Evolutionary conservation across 805 yeast species (phyloP), one percentile per base, ranked within the genome.

Genomic region (Suhomyces canberraensis): DNA sequence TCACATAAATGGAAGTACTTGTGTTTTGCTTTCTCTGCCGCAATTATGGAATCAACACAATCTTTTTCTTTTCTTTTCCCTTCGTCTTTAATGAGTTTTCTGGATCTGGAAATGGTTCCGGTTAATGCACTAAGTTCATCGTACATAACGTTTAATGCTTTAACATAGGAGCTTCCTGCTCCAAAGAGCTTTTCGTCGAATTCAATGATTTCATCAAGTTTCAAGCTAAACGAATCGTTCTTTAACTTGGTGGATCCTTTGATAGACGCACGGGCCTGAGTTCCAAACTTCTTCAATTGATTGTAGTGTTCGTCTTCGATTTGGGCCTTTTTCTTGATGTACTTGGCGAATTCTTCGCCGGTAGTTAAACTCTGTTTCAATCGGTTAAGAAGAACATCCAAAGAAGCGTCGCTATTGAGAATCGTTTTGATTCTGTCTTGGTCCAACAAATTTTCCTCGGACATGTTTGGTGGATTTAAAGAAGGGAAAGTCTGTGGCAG

Each of bases 21-120:
- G 34, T 56, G 65, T 58, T 84, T 86, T 11, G 97, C 95, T 74
- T 91, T 91, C 46, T 87, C 96, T 1, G 95, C 96, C 29, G 77
- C 75, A 38, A 71, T 67, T 33, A 89, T 90, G 5, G 96, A 79
- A 39, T 93, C 98, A 9, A 71, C 53, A 24, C 89, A 90, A 41
- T 84, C 95, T 53, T 84, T 88, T 54, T 93, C 98, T 48, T 81
- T 76, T 33, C 85, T 71, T 51, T 78, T 73, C 29, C 89, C 87
- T 39, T 84, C 85, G 32, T 93, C 98, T 58, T 93, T 93, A 36
- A 80, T 65, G 22, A 71, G 48, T 57, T 90, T 93, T 47, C 98
- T 74, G 44, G 80, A 68, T 41, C 84, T 76, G 8, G 85, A 72
- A 45, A 89, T 78, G 3, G 88, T 78, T 14, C 77, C 70, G 13